Evolutionary conservation across 768 basidiomycete genomes (phyloP).

Genomic region (Suillus spraguei): DNA sequence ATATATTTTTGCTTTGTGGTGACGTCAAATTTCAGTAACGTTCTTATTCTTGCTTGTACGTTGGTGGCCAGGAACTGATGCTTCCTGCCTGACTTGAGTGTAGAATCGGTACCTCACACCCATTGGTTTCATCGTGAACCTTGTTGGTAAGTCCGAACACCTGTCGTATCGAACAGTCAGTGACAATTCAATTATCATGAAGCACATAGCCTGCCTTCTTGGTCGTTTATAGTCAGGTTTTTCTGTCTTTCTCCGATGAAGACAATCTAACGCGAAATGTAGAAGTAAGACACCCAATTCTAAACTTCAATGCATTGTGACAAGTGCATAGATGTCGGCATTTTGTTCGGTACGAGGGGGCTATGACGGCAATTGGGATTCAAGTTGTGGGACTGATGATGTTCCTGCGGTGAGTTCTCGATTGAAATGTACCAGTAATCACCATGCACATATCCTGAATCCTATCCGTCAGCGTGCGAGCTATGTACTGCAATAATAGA

Average conservation of each 20-base stretch:
- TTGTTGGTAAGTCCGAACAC: slow-evolving; percentile 33
- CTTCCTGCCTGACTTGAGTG: slow-evolving; percentile 20
- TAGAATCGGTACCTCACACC: slow-evolving; percentile 70
- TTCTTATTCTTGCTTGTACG: slow-evolving; percentile 42
- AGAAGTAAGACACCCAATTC: slow-evolving; percentile 13
- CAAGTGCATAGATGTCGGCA: slow-evolving; percentile 38
- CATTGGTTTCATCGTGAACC: slow-evolving; percentile 60
- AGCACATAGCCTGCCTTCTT: slow-evolving; percentile 22
- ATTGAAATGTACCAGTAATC: too few species aligned
- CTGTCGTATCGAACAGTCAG: not conserved
- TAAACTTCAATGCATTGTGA: slow-evolving; percentile 4
- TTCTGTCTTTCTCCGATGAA: not conserved
- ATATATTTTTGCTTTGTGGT: not conserved
- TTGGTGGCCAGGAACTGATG: not conserved
- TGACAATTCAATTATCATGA: not conserved
- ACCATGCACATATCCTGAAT: not conserved
- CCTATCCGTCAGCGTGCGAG: slow-evolving; percentile 18
- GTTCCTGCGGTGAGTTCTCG: slow-evolving; percentile 41
- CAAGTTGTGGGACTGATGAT: slow-evolving; percentile 44
- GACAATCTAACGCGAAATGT: not conserved
- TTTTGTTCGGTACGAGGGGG: slow-evolving; percentile 55
- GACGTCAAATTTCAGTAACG: slow-evolving; percentile 25
- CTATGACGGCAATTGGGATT: slow-evolving; percentile 45
- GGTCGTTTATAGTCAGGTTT: slow-evolving; percentile 12
- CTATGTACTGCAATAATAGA: slow-evolving; percentile 19